Evolutionary conservation across 2,329 filamentous ascomycete species (phyloP), one percentile per base, ranked within the genome.

Genomic region (Talaromyces sp.): DNA sequence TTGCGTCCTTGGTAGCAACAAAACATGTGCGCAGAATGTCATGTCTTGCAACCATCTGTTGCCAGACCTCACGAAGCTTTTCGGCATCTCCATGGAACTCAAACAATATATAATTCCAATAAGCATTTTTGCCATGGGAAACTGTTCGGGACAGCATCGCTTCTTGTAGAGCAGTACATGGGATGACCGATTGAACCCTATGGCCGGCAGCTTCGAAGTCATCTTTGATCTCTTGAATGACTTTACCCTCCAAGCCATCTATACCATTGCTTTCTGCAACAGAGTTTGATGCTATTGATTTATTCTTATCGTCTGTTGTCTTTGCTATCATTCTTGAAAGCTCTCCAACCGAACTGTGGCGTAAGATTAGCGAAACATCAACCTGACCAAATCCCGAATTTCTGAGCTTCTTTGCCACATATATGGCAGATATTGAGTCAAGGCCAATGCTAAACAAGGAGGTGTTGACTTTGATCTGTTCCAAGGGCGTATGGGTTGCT

Each of bases 91-190:
- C 80, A 4, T 76, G 77, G 6, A 96, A 73, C 5, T 83, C 81
- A 67, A 96, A 85, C 0, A 89, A 76, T 64, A 91, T 86, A 58
- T 85, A 86, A 73, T 96, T 97, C 71, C 85, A 87, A 73, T 97
- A 97, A 1, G 87, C 82, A 1, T 78, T 77, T 11, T 79, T 75
- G 1, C 76, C 76, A 2, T 68, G 80, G 71, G 78, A 78, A 3
- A 75, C 69, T 29, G 78, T 78, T 8, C 86, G 85, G 2, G 88
- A 89, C 0, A 97, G 81, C 92, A 97, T 97, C 0, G 89, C 90
- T 78, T 96, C 91, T 75, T 97, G 93, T 0, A 97, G 79, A 0
- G 93, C 91, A 1, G 92, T 96, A 73, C 93, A 97, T 0, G 93
- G 93, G 5, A 93, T 78, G 8, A 96, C 82, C 1, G 79, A 81